Conservation (phyloP, 2,329 filamentous ascomycete species). For the Fusarium cyanostomum region DNA sequence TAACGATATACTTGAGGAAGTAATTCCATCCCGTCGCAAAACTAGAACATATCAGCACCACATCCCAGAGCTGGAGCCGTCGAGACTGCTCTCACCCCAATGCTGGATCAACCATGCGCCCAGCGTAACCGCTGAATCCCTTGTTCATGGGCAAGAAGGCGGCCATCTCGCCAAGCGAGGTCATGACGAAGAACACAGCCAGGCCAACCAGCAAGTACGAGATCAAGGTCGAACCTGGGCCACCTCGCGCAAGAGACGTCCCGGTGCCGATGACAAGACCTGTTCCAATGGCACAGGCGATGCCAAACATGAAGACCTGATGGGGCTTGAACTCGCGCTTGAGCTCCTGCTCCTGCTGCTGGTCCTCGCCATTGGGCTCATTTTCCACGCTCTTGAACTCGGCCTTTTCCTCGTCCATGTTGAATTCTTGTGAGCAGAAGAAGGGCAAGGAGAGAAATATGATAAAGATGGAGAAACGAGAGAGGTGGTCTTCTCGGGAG, state of each 20-base stretch:
- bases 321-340: slow-evolving; percentile 40
- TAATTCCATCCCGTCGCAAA: slow-evolving; percentile 60
- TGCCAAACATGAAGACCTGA: slow-evolving; percentile 50
- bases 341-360: neutral
- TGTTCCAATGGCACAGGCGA: slow-evolving; percentile 51
- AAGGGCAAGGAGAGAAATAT: too few species aligned
- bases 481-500: too few species aligned
- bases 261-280: slow-evolving; percentile 63
- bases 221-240: slow-evolving; percentile 53
- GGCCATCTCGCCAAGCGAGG: slow-evolving; percentile 50
- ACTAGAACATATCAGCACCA: slow-evolving; percentile 14
- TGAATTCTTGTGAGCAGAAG: too few species aligned
- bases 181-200: slow-evolving; percentile 67
- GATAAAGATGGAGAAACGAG: too few species aligned
- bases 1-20: slow-evolving; percentile 55
- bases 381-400: too few species aligned
- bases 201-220: slow-evolving; percentile 55
- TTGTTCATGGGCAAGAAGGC: slow-evolving; percentile 43
- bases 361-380: too few species aligned
- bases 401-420: too few species aligned
- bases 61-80: slow-evolving; percentile 39
- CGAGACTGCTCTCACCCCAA: slow-evolving; percentile 32
- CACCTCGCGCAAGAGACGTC: slow-evolving; percentile 57
- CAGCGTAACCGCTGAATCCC: slow-evolving; percentile 45
- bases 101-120: slow-evolving; percentile 45